phyloP scores from a whole-genome alignment of 129 eudicot genomes.

The Centrapalus pauciflorus region DNA sequence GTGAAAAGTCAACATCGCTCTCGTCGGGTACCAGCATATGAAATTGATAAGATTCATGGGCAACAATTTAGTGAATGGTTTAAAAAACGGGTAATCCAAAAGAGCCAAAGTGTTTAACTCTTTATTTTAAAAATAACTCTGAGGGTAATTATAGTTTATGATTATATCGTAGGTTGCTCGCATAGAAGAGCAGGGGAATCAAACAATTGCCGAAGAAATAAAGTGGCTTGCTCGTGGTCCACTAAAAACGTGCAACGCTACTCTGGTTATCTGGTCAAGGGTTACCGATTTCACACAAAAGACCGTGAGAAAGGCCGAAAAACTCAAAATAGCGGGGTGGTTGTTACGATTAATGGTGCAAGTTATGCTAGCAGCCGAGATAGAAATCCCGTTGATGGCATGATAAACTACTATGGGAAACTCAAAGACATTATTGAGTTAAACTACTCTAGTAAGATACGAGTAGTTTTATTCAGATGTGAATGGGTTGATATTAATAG shows the following conservation, averaged over 20 bases:
- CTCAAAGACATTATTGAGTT: too few relatives aligned
- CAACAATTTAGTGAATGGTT: neutral
- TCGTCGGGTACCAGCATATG: neutral
- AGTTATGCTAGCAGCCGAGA: too few relatives aligned
- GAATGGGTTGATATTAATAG: too few relatives aligned
- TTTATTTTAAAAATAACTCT: neutral
- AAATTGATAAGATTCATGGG: neutral
- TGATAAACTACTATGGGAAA: too few relatives aligned
- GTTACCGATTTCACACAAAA: neutral
- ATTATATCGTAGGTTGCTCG: neutral
- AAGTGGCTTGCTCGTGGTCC: constrained; percentile 13
- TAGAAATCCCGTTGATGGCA: too few relatives aligned
- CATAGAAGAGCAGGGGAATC: neutral
- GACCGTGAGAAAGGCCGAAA: too few relatives aligned
- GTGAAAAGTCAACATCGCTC: neutral
- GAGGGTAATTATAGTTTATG: neutral
- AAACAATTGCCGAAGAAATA: neutral
- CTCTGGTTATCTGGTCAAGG: neutral
- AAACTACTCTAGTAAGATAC: too few relatives aligned
- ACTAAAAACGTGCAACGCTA: neutral
- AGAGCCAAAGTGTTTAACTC: too few relatives aligned
- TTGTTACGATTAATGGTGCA: too few relatives aligned
- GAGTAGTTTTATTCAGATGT: too few relatives aligned
- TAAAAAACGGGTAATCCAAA: neutral
- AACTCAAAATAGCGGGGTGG: too few relatives aligned